These are phyloP conservation scores for Termitomyces sp. DNA, from an alignment of 768 basidiomycete species.

Conservation along the genomic window DNA sequence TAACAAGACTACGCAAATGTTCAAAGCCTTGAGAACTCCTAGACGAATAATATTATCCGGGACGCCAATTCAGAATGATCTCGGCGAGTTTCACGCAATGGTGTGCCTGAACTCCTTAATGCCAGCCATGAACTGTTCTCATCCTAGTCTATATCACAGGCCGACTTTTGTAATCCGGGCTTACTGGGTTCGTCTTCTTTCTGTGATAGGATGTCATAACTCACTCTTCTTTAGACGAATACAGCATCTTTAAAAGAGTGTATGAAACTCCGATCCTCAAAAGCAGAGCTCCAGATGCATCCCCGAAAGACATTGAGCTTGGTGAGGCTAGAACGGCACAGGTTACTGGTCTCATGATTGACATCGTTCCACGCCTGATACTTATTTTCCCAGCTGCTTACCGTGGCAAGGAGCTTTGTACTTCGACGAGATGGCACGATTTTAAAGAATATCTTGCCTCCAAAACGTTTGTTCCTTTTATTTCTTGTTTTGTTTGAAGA, in stretches of 20 bases:
- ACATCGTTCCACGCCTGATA: neutral
- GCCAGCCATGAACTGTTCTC: neutral
- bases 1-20: conserved; percentile 87
- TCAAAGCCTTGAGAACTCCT: conserved; percentile 70
- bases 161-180: conserved; percentile 93
- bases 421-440: conserved; percentile 84
- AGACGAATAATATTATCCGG: conserved; percentile 89
- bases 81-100: conserved; percentile 96
- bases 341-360: conserved; percentile 33
- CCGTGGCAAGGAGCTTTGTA: conserved; percentile 84
- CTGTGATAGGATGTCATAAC: neutral
- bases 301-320: conserved; percentile 65
- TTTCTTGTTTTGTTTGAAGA: neutral
- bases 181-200: conserved; percentile 56
- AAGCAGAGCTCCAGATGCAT: conserved; percentile 76
- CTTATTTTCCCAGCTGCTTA: conserved; percentile 45
- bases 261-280: conserved; percentile 88
- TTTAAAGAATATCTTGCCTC: conserved; percentile 80
- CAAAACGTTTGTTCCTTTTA: conserved; percentile 63
- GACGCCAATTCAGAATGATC: conserved; percentile 96
- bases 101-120: conserved; percentile 36
- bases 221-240: conserved; percentile 51
- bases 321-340: conserved; percentile 78
- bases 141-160: conserved; percentile 36
- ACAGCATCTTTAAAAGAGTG: conserved; percentile 69